Evolutionary conservation across 441 rosid species (phyloP).

Genomic region (California macrophylla): DNA sequence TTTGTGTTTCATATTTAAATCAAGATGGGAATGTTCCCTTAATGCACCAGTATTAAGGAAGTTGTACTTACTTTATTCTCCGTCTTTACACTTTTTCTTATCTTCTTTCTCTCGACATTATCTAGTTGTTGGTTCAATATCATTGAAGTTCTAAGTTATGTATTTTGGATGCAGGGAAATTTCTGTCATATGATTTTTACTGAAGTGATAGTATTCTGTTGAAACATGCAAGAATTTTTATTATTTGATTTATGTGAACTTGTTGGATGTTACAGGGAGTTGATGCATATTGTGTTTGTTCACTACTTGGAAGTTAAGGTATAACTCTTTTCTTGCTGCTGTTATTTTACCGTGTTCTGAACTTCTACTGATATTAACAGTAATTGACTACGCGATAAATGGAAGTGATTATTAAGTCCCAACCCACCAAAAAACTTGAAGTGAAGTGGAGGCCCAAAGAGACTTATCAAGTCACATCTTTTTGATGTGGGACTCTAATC

Average conservation of each 20-base stretch:
- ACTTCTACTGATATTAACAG: not conserved
- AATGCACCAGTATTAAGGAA: not conserved
- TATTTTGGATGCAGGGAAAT: constrained; percentile 9
- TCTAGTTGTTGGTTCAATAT: not conserved
- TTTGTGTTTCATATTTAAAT: not conserved
- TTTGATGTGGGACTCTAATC: no score
- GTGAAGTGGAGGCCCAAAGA: no score
- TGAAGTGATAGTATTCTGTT: constrained; percentile 14
- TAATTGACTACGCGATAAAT: not conserved
- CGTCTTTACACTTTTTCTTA: not conserved
- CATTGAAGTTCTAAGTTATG: not conserved
- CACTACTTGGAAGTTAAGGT: constrained; percentile 97
- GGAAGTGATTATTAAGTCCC: no score
- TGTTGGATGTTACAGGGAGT: constrained; percentile 46
- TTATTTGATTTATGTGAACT: constrained; percentile 3
- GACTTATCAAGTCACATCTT: no score
- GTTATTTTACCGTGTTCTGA: not conserved
- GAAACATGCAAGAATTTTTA: not conserved
- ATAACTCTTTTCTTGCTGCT: constrained; percentile 13
- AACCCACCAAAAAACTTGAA: no score
- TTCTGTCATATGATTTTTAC: not conserved
- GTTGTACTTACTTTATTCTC: not conserved
- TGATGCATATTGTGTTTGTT: constrained; percentile 90
- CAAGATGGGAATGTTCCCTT: not conserved
- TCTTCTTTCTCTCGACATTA: not conserved